Conservation (phyloP, 805 yeast genomes). For the Hermanozyma aechmeae region DNA sequence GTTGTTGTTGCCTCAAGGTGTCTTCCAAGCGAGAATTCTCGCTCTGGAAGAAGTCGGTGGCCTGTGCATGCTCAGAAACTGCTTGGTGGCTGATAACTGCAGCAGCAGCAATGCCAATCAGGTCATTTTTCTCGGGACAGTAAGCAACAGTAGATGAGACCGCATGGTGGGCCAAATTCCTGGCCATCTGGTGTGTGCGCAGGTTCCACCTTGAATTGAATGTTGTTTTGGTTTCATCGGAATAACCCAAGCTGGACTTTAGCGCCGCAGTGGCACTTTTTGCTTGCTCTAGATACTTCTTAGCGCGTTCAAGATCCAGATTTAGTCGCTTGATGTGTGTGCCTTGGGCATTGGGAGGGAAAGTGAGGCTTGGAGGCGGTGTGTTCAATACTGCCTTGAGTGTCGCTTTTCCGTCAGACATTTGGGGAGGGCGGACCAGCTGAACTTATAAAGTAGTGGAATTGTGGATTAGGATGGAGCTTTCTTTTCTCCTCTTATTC, state of each 20-base stretch:
- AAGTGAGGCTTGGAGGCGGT: background rate
- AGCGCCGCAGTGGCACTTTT: constrained; percentile 5
- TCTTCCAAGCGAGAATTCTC: no score
- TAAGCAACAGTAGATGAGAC: constrained; percentile 8
- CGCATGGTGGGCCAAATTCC: constrained; percentile 6
- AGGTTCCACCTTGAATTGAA: constrained; percentile 1
- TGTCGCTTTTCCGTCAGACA: background rate
- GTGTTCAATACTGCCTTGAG: background rate
- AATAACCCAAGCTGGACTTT: background rate
- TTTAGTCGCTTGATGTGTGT: constrained; percentile 6
- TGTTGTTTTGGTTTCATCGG: background rate
- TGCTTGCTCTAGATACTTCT: constrained; percentile 7
- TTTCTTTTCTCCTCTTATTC: background rate
- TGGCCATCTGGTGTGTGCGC: constrained; percentile 3
- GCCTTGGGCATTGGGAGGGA: constrained; percentile 3
- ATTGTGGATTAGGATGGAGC: background rate
- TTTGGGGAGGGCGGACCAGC: background rate
- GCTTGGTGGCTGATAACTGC: constrained; percentile 7
- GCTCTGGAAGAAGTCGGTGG: constrained; percentile 1
- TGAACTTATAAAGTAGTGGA: background rate
- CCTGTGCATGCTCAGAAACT: constrained; percentile 5
- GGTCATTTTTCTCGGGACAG: constrained; percentile 10
- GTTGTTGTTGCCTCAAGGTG: no score
- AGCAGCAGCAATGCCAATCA: constrained; percentile 13
- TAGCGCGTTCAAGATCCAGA: constrained; percentile 8